phyloP scores from a whole-genome alignment of 1,139 yeast genomes.

The Pichia sp. region DNA sequence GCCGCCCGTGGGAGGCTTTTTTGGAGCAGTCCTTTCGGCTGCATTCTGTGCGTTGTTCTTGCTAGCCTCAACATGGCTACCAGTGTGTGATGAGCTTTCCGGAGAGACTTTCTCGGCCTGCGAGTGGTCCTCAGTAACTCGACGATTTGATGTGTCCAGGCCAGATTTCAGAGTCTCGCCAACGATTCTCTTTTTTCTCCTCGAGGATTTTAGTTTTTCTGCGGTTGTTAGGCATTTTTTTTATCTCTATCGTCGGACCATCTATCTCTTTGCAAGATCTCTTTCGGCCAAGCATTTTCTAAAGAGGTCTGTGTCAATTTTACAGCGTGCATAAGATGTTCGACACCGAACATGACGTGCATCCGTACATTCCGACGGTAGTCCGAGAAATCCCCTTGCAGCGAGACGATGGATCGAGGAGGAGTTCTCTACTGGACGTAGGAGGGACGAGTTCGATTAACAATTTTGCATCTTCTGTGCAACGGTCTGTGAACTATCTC shows the following conservation, averaged over 20 bases:
- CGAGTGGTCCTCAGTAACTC: too few relatives aligned
- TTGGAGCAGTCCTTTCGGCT: not conserved
- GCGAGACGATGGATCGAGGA: constrained; percentile 14
- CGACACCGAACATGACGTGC: not conserved
- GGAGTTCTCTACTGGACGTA: constrained; percentile 28
- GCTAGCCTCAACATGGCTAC: constrained; percentile 3
- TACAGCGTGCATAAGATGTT: not conserved
- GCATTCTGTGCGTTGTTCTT: not conserved
- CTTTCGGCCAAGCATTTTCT: not conserved
- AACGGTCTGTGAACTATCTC: constrained; percentile 30
- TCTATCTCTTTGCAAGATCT: not conserved
- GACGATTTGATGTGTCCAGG: too few relatives aligned
- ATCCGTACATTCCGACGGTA: not conserved
- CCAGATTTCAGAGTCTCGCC: not conserved
- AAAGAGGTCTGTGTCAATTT: not conserved
- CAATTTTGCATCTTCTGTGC: constrained; percentile 32
- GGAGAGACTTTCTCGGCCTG: too few relatives aligned
- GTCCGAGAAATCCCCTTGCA: not conserved
- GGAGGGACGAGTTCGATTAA: constrained; percentile 32
- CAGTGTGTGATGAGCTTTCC: too few relatives aligned
- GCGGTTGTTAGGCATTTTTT: not conserved
- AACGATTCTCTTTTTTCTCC: not conserved
- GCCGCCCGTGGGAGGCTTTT: not conserved
- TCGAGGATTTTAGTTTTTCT: not conserved
- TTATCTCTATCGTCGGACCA: not conserved